A percentile compares a stretch with the other conserved stretches of the same genome.
These are phyloP conservation scores for Coelastrella sp. DNA, from an alignment of 139 green algal genomes.

Conservation along the genomic window DNA sequence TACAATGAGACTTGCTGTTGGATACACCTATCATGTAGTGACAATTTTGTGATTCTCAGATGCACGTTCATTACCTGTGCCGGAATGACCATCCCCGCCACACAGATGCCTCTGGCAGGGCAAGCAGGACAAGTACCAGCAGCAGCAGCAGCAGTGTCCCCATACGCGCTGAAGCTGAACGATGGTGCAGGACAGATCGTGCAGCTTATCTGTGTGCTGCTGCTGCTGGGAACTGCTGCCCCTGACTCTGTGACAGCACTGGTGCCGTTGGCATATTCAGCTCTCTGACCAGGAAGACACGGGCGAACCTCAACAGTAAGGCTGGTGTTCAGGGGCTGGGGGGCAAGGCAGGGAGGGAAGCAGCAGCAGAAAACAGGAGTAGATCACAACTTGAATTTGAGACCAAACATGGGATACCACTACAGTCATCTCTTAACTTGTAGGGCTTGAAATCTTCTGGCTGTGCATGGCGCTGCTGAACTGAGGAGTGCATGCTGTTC, in stretches of 20 bases:
- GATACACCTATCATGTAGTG: too few species aligned
- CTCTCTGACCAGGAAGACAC: conserved; percentile 21
- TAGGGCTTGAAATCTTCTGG: too few species aligned
- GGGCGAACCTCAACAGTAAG: conserved; percentile 3
- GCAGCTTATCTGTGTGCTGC: not conserved
- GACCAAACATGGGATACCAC: too few species aligned
- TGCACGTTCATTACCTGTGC: not conserved
- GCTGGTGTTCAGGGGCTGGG: not conserved
- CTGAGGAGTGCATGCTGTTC: too few species aligned
- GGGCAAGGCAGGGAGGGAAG: not conserved
- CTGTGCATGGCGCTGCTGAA: too few species aligned
- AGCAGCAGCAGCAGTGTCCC: not conserved
- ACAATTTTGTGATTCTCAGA: too few species aligned
- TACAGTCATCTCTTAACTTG: too few species aligned
- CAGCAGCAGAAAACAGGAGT: not conserved
- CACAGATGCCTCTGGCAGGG: not conserved
- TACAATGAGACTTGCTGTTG: too few species aligned
- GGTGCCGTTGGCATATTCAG: not conserved
- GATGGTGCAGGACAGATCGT: not conserved
- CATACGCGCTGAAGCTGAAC: conserved; percentile 21
- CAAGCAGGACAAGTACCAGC: not conserved
- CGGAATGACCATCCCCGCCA: conserved; percentile 5
- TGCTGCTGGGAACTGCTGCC: not conserved
- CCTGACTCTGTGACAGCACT: not conserved
- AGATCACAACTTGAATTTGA: not conserved